Conservation (phyloP, 140 eudicot species). For the Senecio squalidus region DNA sequence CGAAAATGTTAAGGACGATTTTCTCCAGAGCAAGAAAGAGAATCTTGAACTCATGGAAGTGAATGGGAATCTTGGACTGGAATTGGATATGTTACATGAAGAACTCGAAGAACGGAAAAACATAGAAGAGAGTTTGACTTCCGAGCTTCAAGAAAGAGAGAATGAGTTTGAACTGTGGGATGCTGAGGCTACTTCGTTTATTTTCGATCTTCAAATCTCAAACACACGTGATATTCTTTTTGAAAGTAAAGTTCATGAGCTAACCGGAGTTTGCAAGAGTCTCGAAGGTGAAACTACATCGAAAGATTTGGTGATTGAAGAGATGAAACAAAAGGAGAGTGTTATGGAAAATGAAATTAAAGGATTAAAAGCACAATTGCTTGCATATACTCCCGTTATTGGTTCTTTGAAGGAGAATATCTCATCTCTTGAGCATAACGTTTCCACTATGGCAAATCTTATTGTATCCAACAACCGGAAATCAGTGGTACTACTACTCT, state of each 20-base stretch:
- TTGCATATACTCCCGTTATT: conserved; percentile 52
- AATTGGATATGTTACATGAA: conserved; percentile 48
- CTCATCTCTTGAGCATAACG: conserved; percentile 55
- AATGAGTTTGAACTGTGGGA: conserved; percentile 91
- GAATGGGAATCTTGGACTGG: conserved; percentile 42
- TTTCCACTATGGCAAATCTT: conserved; percentile 36
- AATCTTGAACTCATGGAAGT: conserved; percentile 30
- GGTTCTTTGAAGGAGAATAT: conserved; percentile 54
- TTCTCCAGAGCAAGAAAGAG: neutral
- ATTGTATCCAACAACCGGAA: conserved; percentile 26
- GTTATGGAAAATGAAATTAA: conserved; percentile 53
- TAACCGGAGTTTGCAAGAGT: conserved; percentile 52
- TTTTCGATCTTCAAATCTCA: conserved; percentile 87
- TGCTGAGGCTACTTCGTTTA: conserved; percentile 78
- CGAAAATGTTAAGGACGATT: conserved; percentile 24
- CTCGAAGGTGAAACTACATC: conserved; percentile 54
- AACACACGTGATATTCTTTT: conserved; percentile 60
- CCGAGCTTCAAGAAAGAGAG: conserved; percentile 62
- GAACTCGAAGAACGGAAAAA: conserved; percentile 50
- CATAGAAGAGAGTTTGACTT: conserved; percentile 49
- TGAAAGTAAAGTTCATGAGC: conserved; percentile 70
- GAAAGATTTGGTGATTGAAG: conserved; percentile 55
- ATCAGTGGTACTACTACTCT: conserved; percentile 37
- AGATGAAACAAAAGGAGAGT: conserved; percentile 46
- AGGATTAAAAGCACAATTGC: conserved; percentile 54